phyloP scores from a whole-genome alignment of 192 early-diverging fungal genomes.

The Chytriomyces sp. region DNA sequence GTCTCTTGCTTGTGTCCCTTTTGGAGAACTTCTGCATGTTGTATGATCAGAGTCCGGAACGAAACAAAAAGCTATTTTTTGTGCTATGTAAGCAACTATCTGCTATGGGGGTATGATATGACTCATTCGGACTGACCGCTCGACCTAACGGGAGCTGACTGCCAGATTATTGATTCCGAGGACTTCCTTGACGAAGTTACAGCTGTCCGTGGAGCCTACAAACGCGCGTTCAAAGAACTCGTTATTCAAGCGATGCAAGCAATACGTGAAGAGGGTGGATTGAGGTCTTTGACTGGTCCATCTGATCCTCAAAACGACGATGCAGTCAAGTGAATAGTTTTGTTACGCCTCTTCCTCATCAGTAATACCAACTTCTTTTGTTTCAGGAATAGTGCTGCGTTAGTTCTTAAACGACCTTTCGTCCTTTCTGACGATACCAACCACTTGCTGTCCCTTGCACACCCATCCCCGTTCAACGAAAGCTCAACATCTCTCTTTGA shows the following conservation, averaged over 20 bases:
- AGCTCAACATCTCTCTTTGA: neutral
- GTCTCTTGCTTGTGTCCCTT: conserved; percentile 82
- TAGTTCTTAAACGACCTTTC: neutral
- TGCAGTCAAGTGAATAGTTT: neutral
- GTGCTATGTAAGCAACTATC: conserved; percentile 85
- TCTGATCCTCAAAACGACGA: neutral
- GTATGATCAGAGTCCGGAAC: conserved; percentile 84
- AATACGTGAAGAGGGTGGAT: conserved; percentile 46
- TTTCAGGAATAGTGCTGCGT: neutral
- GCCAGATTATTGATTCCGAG: conserved; percentile 50
- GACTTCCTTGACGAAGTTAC: conserved; percentile 82
- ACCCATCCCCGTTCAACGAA: neutral
- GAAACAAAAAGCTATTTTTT: conserved; percentile 83
- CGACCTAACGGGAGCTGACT: too few species aligned
- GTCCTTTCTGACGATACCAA: neutral
- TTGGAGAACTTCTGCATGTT: conserved; percentile 89
- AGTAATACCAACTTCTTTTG: too few species aligned
- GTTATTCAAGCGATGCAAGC: conserved; percentile 78
- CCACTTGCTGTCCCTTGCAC: too few species aligned
- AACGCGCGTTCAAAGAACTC: conserved; percentile 80
- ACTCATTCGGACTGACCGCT: conserved; percentile 2
- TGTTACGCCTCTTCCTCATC: too few species aligned
- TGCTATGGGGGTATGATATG: conserved; percentile 66
- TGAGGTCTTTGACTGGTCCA: conserved; percentile 6
- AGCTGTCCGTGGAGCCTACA: conserved; percentile 79